Conservation (phyloP, 2,329 filamentous ascomycete species). For the Verruconis gallopava region DNA sequence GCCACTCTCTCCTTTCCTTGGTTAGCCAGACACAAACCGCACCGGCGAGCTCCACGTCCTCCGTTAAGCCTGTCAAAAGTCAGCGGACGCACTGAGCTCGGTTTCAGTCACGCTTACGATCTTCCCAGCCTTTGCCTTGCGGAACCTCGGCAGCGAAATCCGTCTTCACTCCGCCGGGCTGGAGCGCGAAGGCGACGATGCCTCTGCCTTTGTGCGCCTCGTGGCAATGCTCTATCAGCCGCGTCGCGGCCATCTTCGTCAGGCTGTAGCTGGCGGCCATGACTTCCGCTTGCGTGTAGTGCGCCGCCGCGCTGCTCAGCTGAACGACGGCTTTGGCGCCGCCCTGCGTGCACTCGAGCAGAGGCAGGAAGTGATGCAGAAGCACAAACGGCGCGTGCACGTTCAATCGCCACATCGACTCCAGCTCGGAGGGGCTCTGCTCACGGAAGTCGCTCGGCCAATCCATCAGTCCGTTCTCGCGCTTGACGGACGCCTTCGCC, state of each 20-base stretch:
- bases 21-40: slow-evolving; percentile 6
- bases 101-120: slow-evolving; percentile 1
- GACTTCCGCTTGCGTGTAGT: slow-evolving; percentile 3
- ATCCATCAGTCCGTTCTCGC: slow-evolving; percentile 4
- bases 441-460: slow-evolving; percentile 4
- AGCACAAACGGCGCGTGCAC: slow-evolving; percentile 3
- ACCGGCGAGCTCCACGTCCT: slow-evolving; percentile 6
- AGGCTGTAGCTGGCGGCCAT: slow-evolving; percentile 9
- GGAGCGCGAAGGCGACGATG: slow-evolving; percentile 15
- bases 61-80: neutral
- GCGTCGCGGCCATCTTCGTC: slow-evolving; percentile 8
- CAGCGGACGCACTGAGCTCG: neutral
- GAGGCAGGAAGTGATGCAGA: slow-evolving; percentile 7
- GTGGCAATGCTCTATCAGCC: slow-evolving; percentile 29
- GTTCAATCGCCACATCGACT: slow-evolving; percentile 5
- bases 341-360: slow-evolving; percentile 7
- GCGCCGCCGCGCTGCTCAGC: slow-evolving; percentile 8
- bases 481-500: neutral
- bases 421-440: neutral
- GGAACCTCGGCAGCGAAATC: slow-evolving; percentile 7
- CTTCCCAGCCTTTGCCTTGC: slow-evolving; percentile 9
- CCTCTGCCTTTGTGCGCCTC: slow-evolving; percentile 25
- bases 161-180: slow-evolving; percentile 20
- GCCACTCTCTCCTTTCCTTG: slow-evolving; percentile 5
- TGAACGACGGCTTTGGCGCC: slow-evolving; percentile 7